Conservation (phyloP, 1,284 basidiomycete genomes). For the Salmacisia buchloeana region DNA sequence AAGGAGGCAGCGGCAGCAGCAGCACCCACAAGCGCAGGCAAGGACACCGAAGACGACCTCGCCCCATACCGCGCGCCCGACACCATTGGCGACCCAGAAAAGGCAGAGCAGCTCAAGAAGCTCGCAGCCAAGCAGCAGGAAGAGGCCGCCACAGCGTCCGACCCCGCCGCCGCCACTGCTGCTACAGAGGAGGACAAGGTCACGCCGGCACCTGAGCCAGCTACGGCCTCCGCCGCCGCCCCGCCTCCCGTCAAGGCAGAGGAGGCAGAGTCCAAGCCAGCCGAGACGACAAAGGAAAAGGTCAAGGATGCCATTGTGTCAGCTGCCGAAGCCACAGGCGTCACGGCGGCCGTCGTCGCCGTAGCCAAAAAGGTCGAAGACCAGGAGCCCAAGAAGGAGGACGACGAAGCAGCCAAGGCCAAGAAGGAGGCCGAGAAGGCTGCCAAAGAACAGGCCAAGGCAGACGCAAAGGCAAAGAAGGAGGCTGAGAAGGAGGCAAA, state of each 20-base stretch:
- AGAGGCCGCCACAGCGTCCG: not conserved
- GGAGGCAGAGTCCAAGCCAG: not conserved
- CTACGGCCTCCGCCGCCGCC: not conserved
- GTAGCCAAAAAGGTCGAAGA: too few relatives aligned
- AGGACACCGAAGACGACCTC: constrained; percentile 7
- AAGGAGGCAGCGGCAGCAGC: not conserved
- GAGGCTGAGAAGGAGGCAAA: not conserved
- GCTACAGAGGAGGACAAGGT: too few relatives aligned
- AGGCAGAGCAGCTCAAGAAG: not conserved
- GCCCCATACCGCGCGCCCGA: not conserved
- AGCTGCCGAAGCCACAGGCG: not conserved
- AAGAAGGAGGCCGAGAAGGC: constrained; percentile 6
- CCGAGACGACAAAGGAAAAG: not conserved
- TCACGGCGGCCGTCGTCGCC: not conserved
- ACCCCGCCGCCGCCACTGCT: not conserved
- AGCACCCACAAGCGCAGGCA: not conserved
- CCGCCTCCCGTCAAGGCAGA: not conserved
- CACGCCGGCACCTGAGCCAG: not conserved
- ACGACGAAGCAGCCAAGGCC: not conserved
- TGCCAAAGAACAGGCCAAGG: not conserved
- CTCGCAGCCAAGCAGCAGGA: too few relatives aligned
- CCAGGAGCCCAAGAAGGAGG: not conserved
- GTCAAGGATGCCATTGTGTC: not conserved
- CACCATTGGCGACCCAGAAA: not conserved
- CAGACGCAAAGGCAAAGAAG: constrained; percentile 3